Conservation (phyloP, 1,139 yeast genomes). For the Saccharomyces hybrid region DNA sequence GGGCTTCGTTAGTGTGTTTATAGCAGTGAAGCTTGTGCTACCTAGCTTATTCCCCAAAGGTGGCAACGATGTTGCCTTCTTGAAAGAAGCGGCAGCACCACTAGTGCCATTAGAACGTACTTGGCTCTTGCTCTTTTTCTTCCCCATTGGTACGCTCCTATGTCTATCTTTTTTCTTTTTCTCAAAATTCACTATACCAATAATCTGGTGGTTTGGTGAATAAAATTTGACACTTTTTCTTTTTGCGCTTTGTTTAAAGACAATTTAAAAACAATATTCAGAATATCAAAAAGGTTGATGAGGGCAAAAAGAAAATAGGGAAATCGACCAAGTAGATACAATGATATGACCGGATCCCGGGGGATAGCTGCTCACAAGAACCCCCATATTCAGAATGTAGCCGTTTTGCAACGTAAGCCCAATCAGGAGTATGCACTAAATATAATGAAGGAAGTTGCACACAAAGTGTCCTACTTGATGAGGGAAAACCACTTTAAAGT, state of each 20-base stretch:
- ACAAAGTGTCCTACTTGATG: slow-evolving; percentile 67
- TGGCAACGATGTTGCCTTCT: not conserved
- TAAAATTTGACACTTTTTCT: not conserved
- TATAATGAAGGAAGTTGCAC: slow-evolving; percentile 54
- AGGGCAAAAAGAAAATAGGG: not conserved
- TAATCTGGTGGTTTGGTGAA: not conserved
- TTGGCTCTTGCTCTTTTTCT: not conserved
- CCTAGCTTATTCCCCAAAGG: slow-evolving; percentile 3
- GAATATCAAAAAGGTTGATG: not conserved
- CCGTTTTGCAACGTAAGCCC: slow-evolving; percentile 48
- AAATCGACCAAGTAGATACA: not conserved
- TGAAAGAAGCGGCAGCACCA: not conserved
- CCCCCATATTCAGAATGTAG: slow-evolving; percentile 36
- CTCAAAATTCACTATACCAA: not conserved
- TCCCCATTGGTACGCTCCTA: not conserved
- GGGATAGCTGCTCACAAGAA: slow-evolving; percentile 4
- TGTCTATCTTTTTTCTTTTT: not conserved
- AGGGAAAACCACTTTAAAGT: slow-evolving; percentile 59
- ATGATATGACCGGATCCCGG: not conserved
- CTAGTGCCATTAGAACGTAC: not conserved
- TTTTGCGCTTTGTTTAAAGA: not conserved
- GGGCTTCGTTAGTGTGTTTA: slow-evolving; percentile 22
- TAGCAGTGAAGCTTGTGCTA: slow-evolving; percentile 17
- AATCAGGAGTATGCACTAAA: slow-evolving; percentile 51
- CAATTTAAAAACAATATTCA: not conserved